These are phyloP conservation scores for Yarrowia sp. DNA, from an alignment of 805 yeast species.

Conservation along the genomic window DNA sequence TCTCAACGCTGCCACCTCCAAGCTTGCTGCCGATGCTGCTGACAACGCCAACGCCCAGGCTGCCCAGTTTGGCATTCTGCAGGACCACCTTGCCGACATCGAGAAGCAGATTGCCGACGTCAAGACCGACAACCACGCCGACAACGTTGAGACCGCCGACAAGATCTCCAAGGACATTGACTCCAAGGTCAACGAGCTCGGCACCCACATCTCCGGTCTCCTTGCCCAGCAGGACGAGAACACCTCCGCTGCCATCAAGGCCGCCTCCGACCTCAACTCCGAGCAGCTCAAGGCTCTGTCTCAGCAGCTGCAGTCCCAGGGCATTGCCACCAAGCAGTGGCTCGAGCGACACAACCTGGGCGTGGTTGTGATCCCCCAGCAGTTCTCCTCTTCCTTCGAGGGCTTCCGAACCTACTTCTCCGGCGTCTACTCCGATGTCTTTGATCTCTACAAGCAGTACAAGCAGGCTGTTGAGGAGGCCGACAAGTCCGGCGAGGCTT, in stretches of 20 bases:
- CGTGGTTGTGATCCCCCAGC: not conserved
- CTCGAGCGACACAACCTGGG: not conserved
- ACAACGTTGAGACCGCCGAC: not conserved
- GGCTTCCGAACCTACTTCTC: not conserved
- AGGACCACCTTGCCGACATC: not conserved
- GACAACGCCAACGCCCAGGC: conserved; percentile 5
- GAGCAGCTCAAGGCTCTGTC: conserved; percentile 1
- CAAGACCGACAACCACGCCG: conserved; percentile 5
- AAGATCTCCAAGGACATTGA: conserved; percentile 2
- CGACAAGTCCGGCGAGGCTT: not conserved
- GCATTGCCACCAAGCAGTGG: not conserved
- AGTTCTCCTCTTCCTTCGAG: not conserved
- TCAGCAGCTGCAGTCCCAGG: not conserved
- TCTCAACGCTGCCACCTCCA: not conserved
- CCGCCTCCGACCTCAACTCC: conserved; percentile 6
- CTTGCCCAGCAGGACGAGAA: not conserved
- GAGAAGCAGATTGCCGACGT: not conserved
- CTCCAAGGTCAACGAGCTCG: not conserved
- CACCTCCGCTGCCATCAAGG: not conserved
- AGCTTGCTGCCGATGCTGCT: not conserved
- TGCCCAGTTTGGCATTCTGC: conserved; percentile 6
- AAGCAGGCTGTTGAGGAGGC: not conserved
- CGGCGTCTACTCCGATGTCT: not conserved
- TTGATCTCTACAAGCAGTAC: not conserved
- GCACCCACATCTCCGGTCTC: not conserved